A percentile compares a stretch with the other conserved stretches of the same genome.
phyloP scores from a whole-genome alignment of 2,329 filamentous ascomycete species.

The Colletotrichum sp. region DNA sequence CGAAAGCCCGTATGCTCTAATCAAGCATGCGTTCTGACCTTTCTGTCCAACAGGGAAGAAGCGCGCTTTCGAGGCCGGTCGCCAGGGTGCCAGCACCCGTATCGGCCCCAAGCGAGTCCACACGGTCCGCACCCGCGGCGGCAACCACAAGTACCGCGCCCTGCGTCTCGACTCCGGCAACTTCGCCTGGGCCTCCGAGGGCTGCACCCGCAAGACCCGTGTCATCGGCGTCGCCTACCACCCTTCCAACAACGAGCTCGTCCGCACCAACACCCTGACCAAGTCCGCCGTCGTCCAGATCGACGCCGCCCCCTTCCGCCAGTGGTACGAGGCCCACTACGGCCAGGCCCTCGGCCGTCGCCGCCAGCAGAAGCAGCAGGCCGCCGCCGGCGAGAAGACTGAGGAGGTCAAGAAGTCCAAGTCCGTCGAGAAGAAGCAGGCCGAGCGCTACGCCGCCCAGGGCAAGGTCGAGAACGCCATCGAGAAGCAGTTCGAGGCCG shows the following conservation, averaged over 20 bases:
- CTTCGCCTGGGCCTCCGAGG: slow-evolving; percentile 99
- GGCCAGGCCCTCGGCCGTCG: slow-evolving; percentile 86
- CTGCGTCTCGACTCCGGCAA: slow-evolving; percentile 98
- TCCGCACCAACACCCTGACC: slow-evolving; percentile 99
- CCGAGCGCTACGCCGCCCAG: slow-evolving; percentile 76
- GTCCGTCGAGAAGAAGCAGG: slow-evolving; percentile 95
- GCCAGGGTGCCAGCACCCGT: slow-evolving; percentile 99
- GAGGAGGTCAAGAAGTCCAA: slow-evolving; percentile 92
- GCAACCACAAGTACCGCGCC: slow-evolving; percentile 99
- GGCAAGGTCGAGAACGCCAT: slow-evolving; percentile 94
- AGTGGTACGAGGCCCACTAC: slow-evolving; percentile 99
- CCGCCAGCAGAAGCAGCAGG: slow-evolving; percentile 80
- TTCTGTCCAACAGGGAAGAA: slow-evolving; percentile 76
- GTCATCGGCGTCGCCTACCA: slow-evolving; percentile 99
- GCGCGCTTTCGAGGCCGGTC: slow-evolving; percentile 99
- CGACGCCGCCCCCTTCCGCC: slow-evolving; percentile 97
- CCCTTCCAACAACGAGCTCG: slow-evolving; percentile 99
- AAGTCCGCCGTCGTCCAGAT: slow-evolving; percentile 98
- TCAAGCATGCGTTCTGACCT: slow-evolving; percentile 75
- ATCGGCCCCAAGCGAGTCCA: slow-evolving; percentile 97
- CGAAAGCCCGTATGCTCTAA: slow-evolving; percentile 72
- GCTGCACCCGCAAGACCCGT: slow-evolving; percentile 97
- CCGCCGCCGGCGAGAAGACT: slow-evolving; percentile 61
- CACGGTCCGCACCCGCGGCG: slow-evolving; percentile 95
- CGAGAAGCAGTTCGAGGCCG: slow-evolving; percentile 99